These are phyloP conservation scores for Kuraishia molischiana DNA, from an alignment of 805 yeast genomes.

Conservation along the genomic window DNA sequence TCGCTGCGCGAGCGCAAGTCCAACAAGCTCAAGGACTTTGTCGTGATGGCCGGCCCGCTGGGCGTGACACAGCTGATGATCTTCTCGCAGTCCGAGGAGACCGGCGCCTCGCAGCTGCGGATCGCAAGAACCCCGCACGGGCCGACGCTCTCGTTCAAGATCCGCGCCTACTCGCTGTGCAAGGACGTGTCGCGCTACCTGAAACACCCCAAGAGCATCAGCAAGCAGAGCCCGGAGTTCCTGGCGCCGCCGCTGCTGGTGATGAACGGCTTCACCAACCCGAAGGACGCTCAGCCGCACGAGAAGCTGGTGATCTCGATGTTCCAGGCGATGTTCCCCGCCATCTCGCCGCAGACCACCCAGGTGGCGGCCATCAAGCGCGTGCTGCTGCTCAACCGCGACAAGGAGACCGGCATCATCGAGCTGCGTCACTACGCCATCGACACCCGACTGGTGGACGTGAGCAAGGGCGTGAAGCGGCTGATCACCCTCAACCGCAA, in stretches of 20 bases:
- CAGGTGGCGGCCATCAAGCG: slow-evolving; percentile 68
- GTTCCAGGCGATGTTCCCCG: slow-evolving; percentile 94
- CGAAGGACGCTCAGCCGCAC: slow-evolving; percentile 50
- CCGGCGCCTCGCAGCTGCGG: slow-evolving; percentile 77
- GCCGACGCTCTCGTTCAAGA: slow-evolving; percentile 81
- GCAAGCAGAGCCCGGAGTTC: slow-evolving; percentile 54
- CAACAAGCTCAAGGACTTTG: slow-evolving; percentile 81
- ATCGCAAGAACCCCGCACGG: slow-evolving; percentile 88
- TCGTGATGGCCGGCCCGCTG: slow-evolving; percentile 98
- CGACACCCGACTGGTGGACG: slow-evolving; percentile 77
- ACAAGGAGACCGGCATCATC: slow-evolving; percentile 58
- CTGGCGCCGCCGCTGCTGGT: slow-evolving; percentile 82
- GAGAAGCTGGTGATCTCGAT: slow-evolving; percentile 82
- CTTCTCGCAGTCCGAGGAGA: slow-evolving; percentile 69
- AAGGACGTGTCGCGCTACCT: slow-evolving; percentile 68
- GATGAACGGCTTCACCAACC: slow-evolving; percentile 79
- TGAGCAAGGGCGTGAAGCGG: slow-evolving; percentile 61
- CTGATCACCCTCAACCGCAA: slow-evolving; percentile 53
- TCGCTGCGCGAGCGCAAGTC: slow-evolving; percentile 77
- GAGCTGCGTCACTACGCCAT: slow-evolving; percentile 88
- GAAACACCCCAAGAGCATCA: slow-evolving; percentile 70
- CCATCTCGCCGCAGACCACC: slow-evolving; percentile 79
- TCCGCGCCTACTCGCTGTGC: slow-evolving; percentile 66
- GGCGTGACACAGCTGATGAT: slow-evolving; percentile 85
- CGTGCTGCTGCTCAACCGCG: slow-evolving; percentile 75